Base-by-base conservation (phyloP, 179 eudicot species). In the Kewa caespitosa region DNA sequence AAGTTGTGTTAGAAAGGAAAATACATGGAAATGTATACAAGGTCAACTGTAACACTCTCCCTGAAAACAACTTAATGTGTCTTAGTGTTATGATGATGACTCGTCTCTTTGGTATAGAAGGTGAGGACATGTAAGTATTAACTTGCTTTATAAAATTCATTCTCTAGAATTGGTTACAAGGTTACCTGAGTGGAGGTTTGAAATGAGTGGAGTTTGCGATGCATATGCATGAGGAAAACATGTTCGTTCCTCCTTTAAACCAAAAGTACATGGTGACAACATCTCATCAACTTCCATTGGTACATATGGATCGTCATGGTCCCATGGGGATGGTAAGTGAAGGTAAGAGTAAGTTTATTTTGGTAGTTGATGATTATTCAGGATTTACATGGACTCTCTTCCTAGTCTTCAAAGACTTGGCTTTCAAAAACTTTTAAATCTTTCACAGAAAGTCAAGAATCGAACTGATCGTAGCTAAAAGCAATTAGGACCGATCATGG, bases 301-400 rank as follows among this genome's bases (percentile, higher is more conserved):
- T 27, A 1, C 64, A 59, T 28, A 27, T 59, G 30, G 64, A 59
- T 18, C 33, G 17, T 22, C 33, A 10, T 59, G 34, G 64, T 8
- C 62, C 62, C 18, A 70, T 48, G 20, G 4, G 20, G 3, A 22
- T 32, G 6, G 9, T 8, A 50, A 50, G 74, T 70, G 9, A 30
- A 52, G 60, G 60, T 15, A 62, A 32, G 20, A 31, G 32, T 23
- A 10, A 5, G 18, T 67, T 67, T 76, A 31, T 28, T 0, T 23
- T 48, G n/a, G 74, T 79, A n/a, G 71, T 80, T 18, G 71, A 80
- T 74, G 82, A 74, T 33, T 80, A 43, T 33, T 74, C 74, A 5
- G 11, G 60, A 12, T 73, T 66, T 32, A 75, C 41, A 14, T 74
- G 72, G 82, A 23, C 43, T 1, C n/a, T n/a, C 0, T 75, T 74